A percentile compares a stretch with the other conserved stretches of the same genome.
Evolutionary conservation across 148 eudicot genomes (phyloP).

Genomic region (Vaccinium darrowii): DNA sequence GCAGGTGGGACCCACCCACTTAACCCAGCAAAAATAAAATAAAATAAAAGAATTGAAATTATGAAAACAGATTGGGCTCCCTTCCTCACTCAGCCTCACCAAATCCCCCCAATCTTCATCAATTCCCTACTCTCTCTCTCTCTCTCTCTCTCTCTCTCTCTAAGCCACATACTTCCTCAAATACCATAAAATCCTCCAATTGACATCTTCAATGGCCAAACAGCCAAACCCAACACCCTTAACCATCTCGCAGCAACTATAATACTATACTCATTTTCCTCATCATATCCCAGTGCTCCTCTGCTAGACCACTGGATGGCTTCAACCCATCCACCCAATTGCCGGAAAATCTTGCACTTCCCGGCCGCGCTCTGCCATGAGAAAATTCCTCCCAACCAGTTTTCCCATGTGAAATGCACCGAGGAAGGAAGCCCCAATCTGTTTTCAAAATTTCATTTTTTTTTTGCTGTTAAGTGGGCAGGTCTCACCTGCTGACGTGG

Average conservation of each 20-base stretch:
- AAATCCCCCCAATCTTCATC: not conserved
- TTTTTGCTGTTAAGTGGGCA: no score
- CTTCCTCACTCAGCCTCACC: not conserved
- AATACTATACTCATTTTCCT: conserved; percentile 8
- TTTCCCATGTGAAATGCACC: not conserved
- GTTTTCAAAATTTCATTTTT: no score
- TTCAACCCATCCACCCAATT: not conserved
- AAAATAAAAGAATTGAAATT: no score
- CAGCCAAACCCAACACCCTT: conserved; percentile 13
- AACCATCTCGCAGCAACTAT: conserved; percentile 1
- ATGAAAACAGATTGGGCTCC: no score
- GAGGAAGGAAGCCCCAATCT: no score
- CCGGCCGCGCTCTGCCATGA: not conserved
- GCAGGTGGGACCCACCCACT: no score
- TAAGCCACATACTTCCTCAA: not conserved
- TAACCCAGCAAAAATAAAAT: no score
- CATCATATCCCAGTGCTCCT: conserved; percentile 16
- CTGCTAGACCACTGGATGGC: conserved; percentile 17
- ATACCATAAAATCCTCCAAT: not conserved
- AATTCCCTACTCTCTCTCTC: not conserved
- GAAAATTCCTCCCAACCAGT: not conserved
- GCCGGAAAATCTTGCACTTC: not conserved
- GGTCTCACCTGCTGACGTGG: no score
- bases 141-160: not conserved
- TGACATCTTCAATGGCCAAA: conserved; percentile 18